Conservation (phyloP, 345 rosid genomes). For the Citropsis articulata region DNA sequence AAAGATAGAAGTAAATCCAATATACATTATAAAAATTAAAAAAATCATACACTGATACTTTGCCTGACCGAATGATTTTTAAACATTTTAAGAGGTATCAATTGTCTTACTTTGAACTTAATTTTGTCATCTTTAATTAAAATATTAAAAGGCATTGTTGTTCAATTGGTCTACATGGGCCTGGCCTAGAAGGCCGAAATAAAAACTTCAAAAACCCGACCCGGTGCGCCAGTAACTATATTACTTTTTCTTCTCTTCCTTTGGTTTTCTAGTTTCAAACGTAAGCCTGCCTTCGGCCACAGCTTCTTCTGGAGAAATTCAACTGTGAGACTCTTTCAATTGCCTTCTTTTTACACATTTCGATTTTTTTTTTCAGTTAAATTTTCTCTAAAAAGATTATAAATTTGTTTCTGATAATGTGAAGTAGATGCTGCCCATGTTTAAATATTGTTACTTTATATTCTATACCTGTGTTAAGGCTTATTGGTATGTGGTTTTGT, state of each 20-base stretch:
- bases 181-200: background rate
- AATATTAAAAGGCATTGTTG: no score
- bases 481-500: background rate
- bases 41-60: no score
- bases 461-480: background rate
- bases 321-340: background rate
- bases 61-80: no score
- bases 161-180: background rate
- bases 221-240: background rate
- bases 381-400: background rate
- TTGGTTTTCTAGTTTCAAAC: background rate
- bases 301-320: background rate
- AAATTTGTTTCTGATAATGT: background rate
- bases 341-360: background rate
- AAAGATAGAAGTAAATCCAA: no score
- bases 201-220: background rate
- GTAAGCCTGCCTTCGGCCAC: background rate
- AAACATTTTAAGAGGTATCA: no score
- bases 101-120: no score
- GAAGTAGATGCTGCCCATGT: background rate
- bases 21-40: no score
- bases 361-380: no score
- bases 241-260: background rate
- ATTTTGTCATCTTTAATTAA: no score
- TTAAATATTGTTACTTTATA: background rate